phyloP scores from a whole-genome alignment of 805 yeast genomes.

The Cyberlindnera galapagoensis region DNA sequence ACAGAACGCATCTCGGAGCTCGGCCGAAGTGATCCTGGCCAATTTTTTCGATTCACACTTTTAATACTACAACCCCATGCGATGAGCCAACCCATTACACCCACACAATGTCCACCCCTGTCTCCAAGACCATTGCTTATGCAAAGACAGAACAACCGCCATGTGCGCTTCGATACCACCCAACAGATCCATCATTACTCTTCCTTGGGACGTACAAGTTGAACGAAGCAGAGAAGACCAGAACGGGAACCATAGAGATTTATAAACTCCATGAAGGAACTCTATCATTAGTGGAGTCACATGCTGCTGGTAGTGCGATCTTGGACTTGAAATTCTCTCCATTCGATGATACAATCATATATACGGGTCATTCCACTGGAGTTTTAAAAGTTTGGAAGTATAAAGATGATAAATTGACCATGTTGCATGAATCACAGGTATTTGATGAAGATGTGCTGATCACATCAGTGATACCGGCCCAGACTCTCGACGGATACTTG shows the following conservation, averaged over 20 bases:
- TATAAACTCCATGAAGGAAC: slow-evolving; percentile 19
- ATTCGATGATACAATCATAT: slow-evolving; percentile 38
- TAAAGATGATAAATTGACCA: slow-evolving; percentile 6
- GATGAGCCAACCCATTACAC: too few relatives aligned
- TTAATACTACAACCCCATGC: too few relatives aligned
- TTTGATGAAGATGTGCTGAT: slow-evolving; percentile 46
- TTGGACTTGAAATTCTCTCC: slow-evolving; percentile 72
- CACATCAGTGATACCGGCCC: slow-evolving; percentile 59
- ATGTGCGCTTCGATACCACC: slow-evolving; percentile 65
- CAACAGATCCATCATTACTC: slow-evolving; percentile 38
- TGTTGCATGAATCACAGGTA: slow-evolving; percentile 33
- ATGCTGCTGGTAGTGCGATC: slow-evolving; percentile 52
- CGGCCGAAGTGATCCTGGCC: too few relatives aligned
- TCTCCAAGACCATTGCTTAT: slow-evolving; percentile 14
- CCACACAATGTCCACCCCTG: slow-evolving; percentile 2
- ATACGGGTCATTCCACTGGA: slow-evolving; percentile 80
- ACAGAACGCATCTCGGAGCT: too few relatives aligned
- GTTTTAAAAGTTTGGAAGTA: slow-evolving; percentile 57
- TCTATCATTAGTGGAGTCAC: slow-evolving; percentile 17
- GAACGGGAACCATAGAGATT: slow-evolving; percentile 60
- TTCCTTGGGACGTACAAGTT: slow-evolving; percentile 79
- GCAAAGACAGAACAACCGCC: slow-evolving; percentile 64
- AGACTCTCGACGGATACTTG: slow-evolving; percentile 30
- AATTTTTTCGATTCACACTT: too few relatives aligned
- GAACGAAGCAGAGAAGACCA: slow-evolving; percentile 45